Evolutionary conservation across 2,329 filamentous ascomycete species (phyloP).

Genomic region (Claviceps sp.): DNA sequence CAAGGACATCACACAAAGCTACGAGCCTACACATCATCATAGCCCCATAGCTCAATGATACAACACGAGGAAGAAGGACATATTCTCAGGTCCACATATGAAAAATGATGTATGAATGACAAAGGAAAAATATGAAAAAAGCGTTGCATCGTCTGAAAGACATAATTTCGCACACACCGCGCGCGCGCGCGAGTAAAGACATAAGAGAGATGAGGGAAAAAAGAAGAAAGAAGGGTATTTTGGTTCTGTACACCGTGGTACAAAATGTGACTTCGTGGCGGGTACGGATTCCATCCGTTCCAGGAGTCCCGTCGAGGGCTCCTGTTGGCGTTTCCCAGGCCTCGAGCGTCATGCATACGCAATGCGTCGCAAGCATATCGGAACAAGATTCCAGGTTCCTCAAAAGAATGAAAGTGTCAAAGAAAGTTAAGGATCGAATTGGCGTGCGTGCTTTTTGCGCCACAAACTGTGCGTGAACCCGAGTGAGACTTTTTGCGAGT

Average conservation of each 20-base stretch:
- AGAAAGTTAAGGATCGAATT: neutral
- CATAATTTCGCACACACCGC: conserved; percentile 10
- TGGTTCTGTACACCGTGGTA: conserved; percentile 3
- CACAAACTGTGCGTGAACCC: neutral
- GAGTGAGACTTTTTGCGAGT: neutral
- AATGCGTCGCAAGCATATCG: conserved; percentile 1
- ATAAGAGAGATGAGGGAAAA: neutral
- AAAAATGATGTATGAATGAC: conserved; percentile 3
- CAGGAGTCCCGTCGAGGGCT: neutral
- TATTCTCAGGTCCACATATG: conserved; percentile 8
- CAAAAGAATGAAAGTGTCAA: neutral
- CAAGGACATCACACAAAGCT: conserved; percentile 8
- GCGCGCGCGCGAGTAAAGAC: neutral
- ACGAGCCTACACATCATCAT: conserved; percentile 3
- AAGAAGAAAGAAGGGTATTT: conserved; percentile 3
- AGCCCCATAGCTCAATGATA: conserved; percentile 8
- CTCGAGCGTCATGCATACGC: conserved; percentile 8
- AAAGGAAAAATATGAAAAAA: conserved; percentile 1
- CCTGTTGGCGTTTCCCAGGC: neutral
- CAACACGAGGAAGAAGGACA: conserved; percentile 3
- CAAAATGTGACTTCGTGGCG: neutral
- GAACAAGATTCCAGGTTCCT: neutral
- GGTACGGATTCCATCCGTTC: neutral
- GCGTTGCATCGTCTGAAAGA: conserved; percentile 13
- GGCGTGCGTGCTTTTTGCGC: conserved; percentile 7